Evolutionary conservation across 305 asterid genomes (phyloP).

Genomic region (Solanum hybrid): DNA sequence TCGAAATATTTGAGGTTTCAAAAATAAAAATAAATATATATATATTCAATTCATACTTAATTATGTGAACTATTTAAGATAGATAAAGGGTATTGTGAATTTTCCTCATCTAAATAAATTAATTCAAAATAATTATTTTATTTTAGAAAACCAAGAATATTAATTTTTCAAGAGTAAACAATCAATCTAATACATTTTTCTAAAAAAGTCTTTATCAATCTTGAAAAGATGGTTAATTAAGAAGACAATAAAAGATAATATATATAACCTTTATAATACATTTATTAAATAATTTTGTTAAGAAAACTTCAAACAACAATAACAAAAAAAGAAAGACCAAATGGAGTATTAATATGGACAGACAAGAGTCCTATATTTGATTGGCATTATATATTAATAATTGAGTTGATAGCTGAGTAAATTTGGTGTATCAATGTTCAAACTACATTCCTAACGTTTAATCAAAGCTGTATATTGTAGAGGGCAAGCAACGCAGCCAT

Average conservation of each 20-base stretch:
- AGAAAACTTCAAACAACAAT: not conserved
- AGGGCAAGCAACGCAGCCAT: not conserved
- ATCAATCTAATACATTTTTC: not conserved
- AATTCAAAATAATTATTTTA: too few relatives aligned
- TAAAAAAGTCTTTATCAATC: not conserved
- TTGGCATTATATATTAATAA: not conserved
- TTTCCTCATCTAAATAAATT: not conserved
- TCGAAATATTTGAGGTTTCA: not conserved
- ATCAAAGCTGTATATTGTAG: not conserved
- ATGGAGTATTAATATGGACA: not conserved
- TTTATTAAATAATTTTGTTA: not conserved
- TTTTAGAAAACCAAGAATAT: not conserved
- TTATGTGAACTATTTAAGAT: not conserved
- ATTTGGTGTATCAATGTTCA: not conserved
- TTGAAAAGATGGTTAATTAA: not conserved
- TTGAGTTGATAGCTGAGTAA: not conserved
- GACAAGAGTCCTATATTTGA: not conserved
- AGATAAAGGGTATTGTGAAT: not conserved
- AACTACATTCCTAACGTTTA: not conserved
- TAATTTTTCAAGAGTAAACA: not conserved
- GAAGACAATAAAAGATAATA: not conserved
- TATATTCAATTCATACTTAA: not conserved
- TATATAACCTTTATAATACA: not conserved
- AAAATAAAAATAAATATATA: not conserved
- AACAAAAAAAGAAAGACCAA: not conserved